A percentile compares a stretch with the other conserved stretches of the same genome.
These are phyloP conservation scores for Papiliotrema fonsecae DNA, from an alignment of 1,284 basidiomycete species.

Conservation along the genomic window DNA sequence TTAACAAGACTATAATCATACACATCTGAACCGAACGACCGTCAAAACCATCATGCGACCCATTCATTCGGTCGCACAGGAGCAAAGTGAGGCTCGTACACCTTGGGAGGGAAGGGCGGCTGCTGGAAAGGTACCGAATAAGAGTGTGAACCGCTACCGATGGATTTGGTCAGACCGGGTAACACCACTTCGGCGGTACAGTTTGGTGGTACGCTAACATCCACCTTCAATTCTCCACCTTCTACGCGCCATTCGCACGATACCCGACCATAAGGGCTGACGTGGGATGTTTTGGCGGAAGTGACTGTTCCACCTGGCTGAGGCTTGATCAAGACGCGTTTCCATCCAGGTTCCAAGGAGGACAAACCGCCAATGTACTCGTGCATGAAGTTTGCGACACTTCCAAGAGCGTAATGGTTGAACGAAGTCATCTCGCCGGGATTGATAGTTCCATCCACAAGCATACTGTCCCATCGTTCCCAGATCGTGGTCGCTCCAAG, in stretches of 20 bases:
- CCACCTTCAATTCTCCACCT: constrained; percentile 16
- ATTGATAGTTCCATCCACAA: constrained; percentile 32
- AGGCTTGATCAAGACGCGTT: constrained; percentile 24
- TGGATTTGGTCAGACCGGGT: constrained; percentile 17
- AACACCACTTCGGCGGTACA: constrained; percentile 19
- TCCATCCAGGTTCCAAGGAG: constrained; percentile 29
- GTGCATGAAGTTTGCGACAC: constrained; percentile 39
- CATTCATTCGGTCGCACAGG: constrained; percentile 12
- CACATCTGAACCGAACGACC: neutral
- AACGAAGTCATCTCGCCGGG: constrained; percentile 45
- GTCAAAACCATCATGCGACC: neutral
- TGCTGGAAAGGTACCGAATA: constrained; percentile 4
- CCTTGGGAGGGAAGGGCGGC: constrained; percentile 8
- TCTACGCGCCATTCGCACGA: constrained; percentile 20
- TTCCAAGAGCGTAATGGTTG: constrained; percentile 45
- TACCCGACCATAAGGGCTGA: constrained; percentile 23
- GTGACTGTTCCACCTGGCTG: constrained; percentile 40
- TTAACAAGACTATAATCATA: too few species aligned
- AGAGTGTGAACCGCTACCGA: constrained; percentile 13
- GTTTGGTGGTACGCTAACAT: constrained; percentile 29
- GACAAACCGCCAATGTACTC: constrained; percentile 30
- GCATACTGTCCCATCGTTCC: constrained; percentile 40
- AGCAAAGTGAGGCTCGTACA: constrained; percentile 11
- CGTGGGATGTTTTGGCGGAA: constrained; percentile 13
- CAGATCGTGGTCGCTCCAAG: constrained; percentile 46